Base-by-base conservation (phyloP, 192 early-diverging fungal genomes). In the Pilobolus umbonatus region DNA sequence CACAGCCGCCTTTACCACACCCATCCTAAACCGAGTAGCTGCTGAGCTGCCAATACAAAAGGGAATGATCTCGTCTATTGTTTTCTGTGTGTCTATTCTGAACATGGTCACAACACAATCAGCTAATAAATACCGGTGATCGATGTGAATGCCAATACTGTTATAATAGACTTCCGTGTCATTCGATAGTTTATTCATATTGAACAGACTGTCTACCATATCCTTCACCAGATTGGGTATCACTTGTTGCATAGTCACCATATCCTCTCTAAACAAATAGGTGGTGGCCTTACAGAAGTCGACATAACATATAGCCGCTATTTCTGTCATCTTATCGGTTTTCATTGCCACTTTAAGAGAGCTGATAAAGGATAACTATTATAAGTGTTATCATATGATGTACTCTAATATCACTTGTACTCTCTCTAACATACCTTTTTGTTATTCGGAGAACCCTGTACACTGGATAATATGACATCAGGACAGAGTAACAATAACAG, bases 401-500 rank as follows among this genome's bases (percentile, higher is more conserved):
- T 46, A 9, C 19, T 32, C 26, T 24, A 32, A 40, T 21, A 12
- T 24, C 17, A 10, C n/a, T 40, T 29, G 12, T n/a, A 14, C 14
- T 45, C 14, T 19, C 28, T 29, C n/a, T 46, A 49, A 21, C 12
- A 2, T 52, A 64, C 34, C 28, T 57, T 46, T 36, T 45, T 47
- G 43, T 61, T 67, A n/a, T n/a, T n/a, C n/a, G n/a, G n/a, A n/a
- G n/a, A n/a, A n/a, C n/a, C n/a, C 55, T 28, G 57, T 26, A 25
- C 26, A 21, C 36, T 83, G 68, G 72, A 76, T 40, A 72, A 68
- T 36, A 78, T 72, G 60, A 88, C 78, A 43, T 97, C 94, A 0
- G 94, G 94, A 61, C 92, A 93, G 39, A 97, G 65, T 35, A 84
- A 67, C n/a, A 95, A 67, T 10, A 97, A 77, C 83, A 91, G 81